Conservation (phyloP, 2,329 filamentous ascomycete genomes). For the Aureobasidium sp. region DNA sequence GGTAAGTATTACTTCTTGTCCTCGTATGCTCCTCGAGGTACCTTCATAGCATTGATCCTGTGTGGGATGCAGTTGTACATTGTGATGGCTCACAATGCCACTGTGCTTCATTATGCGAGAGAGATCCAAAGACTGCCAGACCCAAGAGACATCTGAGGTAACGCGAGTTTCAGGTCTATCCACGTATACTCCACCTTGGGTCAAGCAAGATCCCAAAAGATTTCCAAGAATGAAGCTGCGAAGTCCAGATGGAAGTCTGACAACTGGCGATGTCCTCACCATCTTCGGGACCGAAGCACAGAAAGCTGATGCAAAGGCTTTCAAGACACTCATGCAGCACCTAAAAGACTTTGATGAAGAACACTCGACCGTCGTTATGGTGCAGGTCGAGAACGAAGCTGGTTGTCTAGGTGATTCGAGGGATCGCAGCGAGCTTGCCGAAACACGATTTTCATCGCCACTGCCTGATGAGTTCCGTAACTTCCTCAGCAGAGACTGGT, state of each 20-base stretch:
- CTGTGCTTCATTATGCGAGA: no score
- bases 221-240: conserved; percentile 29
- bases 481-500: conserved; percentile 20
- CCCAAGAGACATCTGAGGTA: no score
- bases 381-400: conserved; percentile 52
- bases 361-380: conserved; percentile 48
- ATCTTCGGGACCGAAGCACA: conserved; percentile 32
- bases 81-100: no score
- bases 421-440: conserved; percentile 38
- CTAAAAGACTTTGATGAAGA: conserved; percentile 38
- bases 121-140: no score
- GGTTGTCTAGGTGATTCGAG: conserved; percentile 47
- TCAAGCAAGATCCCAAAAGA: conserved; percentile 29
- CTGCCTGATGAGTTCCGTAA: conserved; percentile 33
- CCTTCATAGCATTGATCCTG: no score
- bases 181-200: conserved; percentile 35
- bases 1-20: conserved; percentile 23
- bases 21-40: no score
- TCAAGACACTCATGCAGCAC: conserved; percentile 33
- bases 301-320: conserved; percentile 36
- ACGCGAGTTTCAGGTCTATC: conserved; percentile 23
- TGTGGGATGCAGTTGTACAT: no score
- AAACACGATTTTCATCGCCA: conserved; percentile 34
- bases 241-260: conserved; percentile 21
- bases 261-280: conserved; percentile 30